These are phyloP conservation scores for Pachysandra terminalis DNA, from an alignment of 164 flowering plant genomes.

Conservation along the genomic window DNA sequence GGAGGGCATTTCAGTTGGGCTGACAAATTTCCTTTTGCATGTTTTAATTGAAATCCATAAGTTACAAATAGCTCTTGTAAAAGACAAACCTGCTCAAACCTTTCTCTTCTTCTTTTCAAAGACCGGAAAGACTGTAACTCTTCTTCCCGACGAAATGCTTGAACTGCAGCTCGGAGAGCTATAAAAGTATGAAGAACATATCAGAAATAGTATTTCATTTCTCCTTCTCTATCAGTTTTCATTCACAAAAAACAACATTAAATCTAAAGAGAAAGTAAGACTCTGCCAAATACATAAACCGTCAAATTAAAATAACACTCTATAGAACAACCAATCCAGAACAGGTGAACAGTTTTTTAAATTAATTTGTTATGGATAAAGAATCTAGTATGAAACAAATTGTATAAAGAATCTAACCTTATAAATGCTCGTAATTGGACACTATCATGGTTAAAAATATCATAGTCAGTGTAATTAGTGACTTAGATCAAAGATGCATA, in stretches of 20 bases:
- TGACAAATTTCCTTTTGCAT: no score
- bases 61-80: constrained; percentile 1
- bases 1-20: not conserved
- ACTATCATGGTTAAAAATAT: no score
- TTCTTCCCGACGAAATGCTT: constrained; percentile 80
- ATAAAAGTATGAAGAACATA: constrained; percentile 16
- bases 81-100: constrained; percentile 70
- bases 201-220: not conserved
- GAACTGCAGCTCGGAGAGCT: constrained; percentile 88
- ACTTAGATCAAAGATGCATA: no score
- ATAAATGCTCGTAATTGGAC: no score
- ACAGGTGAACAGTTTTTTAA: no score
- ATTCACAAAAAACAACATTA: not conserved
- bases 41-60: not conserved
- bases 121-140: constrained; percentile 49
- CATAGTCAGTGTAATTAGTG: no score
- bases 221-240: not conserved
- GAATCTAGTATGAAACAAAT: no score
- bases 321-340: no score
- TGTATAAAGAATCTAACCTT: no score
- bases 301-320: no score
- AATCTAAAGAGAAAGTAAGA: not conserved
- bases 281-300: not conserved
- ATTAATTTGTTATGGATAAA: no score
- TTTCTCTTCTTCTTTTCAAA: constrained; percentile 77